Evolutionary conservation across 768 basidiomycete genomes (phyloP), one percentile per base, ranked within the genome.

Genomic region (Galerina marginata): DNA sequence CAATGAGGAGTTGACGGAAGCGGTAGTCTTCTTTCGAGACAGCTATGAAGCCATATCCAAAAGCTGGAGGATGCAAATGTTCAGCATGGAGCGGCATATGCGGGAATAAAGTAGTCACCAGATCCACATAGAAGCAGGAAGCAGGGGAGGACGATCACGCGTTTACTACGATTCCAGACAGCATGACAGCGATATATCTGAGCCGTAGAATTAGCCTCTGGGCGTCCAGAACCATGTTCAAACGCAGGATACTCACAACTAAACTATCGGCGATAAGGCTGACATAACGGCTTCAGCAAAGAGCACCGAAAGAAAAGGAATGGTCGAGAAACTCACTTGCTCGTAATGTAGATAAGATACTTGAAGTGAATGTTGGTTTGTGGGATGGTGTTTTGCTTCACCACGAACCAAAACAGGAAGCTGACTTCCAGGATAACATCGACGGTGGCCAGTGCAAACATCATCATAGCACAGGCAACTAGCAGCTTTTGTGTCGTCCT

Each of bases 121-220:
- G 69, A 63, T 29, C 72, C 69, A 55, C 65, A 61, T 37, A 75
- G 38, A 25, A 73, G 60, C 43, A 72, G 46, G 23, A 71, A 55
- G 46, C 67, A 67, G 10, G 73, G 72, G 10, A 71, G 20, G 47
- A 71, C 37, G 48, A 75, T 65, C 53, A 74, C 59, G 20, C 71
- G 68, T 45, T 70, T 71, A 54, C 70, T 72, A 51, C 64, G 64
- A 59, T 68, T 70, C 74, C 74, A 75, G 29, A 74, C 61, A 15
- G 69, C 43, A 58, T 71, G 68, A 60, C 74, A 75, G 50, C 74
- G 74, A 54, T 74, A 74, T 52, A 74, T 74, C 73, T 75, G 58
- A 23, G 37, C 40, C 26, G 50, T 36, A 43, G 43, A 33, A 53
- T 55, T 7, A 53, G 51, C 10, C 47, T 36, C 33, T 53, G 49